Evolutionary conservation across 345 rosid species (phyloP).

Genomic region (Dovyalis caffra): DNA sequence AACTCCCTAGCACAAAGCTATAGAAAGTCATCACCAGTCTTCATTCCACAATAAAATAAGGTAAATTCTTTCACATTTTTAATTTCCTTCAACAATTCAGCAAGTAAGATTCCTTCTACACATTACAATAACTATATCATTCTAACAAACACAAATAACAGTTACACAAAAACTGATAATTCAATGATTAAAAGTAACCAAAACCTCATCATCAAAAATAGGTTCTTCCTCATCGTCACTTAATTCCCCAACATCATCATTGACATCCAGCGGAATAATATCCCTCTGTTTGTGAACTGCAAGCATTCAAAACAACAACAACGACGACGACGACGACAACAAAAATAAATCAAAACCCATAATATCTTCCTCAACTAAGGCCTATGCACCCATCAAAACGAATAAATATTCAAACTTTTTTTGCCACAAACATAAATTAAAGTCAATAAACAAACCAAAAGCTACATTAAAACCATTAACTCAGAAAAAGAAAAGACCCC

Average conservation of each 20-base stretch:
- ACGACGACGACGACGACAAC: too few species aligned
- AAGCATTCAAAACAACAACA: background rate
- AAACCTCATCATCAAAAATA: conserved; percentile 48
- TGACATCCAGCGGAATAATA: conserved; percentile 63
- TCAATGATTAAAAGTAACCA: background rate
- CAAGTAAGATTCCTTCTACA: background rate
- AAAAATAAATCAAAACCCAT: conserved; percentile 3
- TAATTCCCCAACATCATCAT: conserved; percentile 55
- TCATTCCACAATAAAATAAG: too few species aligned
- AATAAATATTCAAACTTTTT: background rate
- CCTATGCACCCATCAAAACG: background rate
- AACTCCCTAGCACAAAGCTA: too few species aligned
- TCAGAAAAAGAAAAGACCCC: background rate
- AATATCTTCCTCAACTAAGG: background rate
- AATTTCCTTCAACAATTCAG: background rate
- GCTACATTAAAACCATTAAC: background rate
- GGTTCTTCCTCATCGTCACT: conserved; percentile 74
- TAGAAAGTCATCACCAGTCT: too few species aligned
- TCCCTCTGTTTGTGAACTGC: conserved; percentile 89
- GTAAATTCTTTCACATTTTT: too few species aligned
- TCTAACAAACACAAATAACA: background rate
- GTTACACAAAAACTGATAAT: background rate
- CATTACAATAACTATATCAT: background rate
- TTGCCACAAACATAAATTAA: background rate
- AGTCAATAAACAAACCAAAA: too few species aligned